These are phyloP conservation scores for Fusarium sp. DNA, from an alignment of 2,329 filamentous ascomycete species.

Conservation along the genomic window DNA sequence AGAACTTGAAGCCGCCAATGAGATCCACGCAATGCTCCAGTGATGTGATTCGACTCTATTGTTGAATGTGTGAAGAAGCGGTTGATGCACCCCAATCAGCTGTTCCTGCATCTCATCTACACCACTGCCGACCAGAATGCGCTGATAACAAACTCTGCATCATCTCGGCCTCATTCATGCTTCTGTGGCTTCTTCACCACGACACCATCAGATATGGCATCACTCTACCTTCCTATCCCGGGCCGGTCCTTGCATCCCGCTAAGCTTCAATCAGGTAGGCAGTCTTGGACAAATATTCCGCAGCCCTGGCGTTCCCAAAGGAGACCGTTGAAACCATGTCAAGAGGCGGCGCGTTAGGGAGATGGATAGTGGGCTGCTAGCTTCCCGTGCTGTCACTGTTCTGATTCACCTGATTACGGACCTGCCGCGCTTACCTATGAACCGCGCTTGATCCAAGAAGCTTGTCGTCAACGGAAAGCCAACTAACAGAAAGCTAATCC, in stretches of 20 bases:
- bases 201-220: background rate
- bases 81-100: constrained; percentile 6
- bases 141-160: background rate
- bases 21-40: background rate
- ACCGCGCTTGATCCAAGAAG: background rate
- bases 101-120: background rate
- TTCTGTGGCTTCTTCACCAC: background rate
- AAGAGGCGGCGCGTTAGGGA: background rate
- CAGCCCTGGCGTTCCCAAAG: background rate
- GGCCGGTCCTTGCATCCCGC: background rate
- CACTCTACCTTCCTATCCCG: background rate
- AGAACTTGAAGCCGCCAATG: background rate
- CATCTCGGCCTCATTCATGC: background rate
- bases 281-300: background rate
- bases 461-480: background rate
- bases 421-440: background rate
- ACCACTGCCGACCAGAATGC: background rate
- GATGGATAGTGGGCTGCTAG: constrained; percentile 1
- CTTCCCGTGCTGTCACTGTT: background rate
- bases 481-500: background rate
- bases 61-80: background rate
- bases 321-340: constrained; percentile 3
- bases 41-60: background rate
- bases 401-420: background rate
- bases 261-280: background rate